phyloP scores from a whole-genome alignment of 1,139 yeast species.

The Kurtzmaniella quercitrusa region DNA sequence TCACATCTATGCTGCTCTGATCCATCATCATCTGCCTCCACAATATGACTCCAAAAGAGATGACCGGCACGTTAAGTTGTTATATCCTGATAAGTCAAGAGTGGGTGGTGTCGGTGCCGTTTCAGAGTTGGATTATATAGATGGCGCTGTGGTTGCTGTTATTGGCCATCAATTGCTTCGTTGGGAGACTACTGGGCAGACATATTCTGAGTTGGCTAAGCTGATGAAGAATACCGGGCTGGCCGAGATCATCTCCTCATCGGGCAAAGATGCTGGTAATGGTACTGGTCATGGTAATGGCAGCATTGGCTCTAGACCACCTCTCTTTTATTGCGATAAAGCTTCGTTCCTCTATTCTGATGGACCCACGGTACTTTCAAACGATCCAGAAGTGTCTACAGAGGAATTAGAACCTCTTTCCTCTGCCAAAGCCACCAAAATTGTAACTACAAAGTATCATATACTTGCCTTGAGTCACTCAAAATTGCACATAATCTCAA shows the following conservation, averaged over 20 bases:
- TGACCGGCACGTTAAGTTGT: slow-evolving; percentile 31
- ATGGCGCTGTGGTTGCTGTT: background rate
- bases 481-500: background rate
- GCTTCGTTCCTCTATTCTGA: background rate
- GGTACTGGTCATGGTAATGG: no score
- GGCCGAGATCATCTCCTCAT: background rate
- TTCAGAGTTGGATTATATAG: background rate
- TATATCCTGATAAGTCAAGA: slow-evolving; percentile 13
- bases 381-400: slow-evolving; percentile 3
- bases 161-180: background rate
- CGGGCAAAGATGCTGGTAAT: no score
- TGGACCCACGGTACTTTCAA: background rate
- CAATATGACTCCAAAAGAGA: slow-evolving; percentile 30
- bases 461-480: slow-evolving; percentile 3
- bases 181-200: background rate
- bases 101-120: background rate
- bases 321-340: background rate
- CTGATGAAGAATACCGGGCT: background rate
- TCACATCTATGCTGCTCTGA: slow-evolving; percentile 20
- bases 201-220: background rate
- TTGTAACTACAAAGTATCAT: slow-evolving; percentile 4
- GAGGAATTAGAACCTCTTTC: background rate
- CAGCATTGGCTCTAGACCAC: no score
- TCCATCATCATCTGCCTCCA: slow-evolving; percentile 23
- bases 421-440: background rate